Conservation (phyloP, 257 asterid species). For the Gynochthodes officinalis region DNA sequence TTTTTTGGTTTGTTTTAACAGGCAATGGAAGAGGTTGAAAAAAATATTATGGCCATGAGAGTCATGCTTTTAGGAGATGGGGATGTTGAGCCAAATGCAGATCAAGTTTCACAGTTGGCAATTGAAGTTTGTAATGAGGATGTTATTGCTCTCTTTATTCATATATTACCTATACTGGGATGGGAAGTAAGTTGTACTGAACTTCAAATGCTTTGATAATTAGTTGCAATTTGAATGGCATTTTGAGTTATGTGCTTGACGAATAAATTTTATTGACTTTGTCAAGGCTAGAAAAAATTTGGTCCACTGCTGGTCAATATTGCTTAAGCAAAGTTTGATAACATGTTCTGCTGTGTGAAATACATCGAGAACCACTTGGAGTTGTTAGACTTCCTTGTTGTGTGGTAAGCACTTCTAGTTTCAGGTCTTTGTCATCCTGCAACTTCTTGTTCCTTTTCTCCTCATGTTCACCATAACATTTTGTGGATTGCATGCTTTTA, state of each 20-base stretch:
- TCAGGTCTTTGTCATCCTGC: slow-evolving; percentile 8
- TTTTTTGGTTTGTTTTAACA: slow-evolving; percentile 26
- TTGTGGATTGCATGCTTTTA: not conserved
- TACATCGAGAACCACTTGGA: slow-evolving; percentile 94
- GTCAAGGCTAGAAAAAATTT: slow-evolving; percentile 78
- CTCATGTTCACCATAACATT: slow-evolving; percentile 13
- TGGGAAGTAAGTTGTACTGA: slow-evolving; percentile 81
- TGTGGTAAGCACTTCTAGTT: slow-evolving; percentile 76
- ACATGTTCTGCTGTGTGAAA: slow-evolving; percentile 56
- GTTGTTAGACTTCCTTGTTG: slow-evolving; percentile 95
- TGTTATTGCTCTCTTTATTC: slow-evolving; percentile 80
- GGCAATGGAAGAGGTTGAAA: slow-evolving; percentile 99
- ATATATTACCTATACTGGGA: slow-evolving; percentile 78
- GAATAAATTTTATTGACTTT: slow-evolving; percentile 22
- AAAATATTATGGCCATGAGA: slow-evolving; percentile 78
- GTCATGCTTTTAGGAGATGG: slow-evolving; percentile 90
- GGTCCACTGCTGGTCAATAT: slow-evolving; percentile 89
- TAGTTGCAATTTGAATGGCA: slow-evolving; percentile 21
- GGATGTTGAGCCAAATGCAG: slow-evolving; percentile 77
- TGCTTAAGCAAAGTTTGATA: slow-evolving; percentile 87
- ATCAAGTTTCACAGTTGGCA: slow-evolving; percentile 73
- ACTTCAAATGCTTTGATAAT: not conserved
- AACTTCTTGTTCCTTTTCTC: not conserved
- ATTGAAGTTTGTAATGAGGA: slow-evolving; percentile 83
- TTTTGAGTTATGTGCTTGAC: slow-evolving; percentile 21